A percentile compares a stretch with the other conserved stretches of the same genome.
Conservation (phyloP, 176 grass and related monocot genomes). For the Thalia dealbata region DNA sequence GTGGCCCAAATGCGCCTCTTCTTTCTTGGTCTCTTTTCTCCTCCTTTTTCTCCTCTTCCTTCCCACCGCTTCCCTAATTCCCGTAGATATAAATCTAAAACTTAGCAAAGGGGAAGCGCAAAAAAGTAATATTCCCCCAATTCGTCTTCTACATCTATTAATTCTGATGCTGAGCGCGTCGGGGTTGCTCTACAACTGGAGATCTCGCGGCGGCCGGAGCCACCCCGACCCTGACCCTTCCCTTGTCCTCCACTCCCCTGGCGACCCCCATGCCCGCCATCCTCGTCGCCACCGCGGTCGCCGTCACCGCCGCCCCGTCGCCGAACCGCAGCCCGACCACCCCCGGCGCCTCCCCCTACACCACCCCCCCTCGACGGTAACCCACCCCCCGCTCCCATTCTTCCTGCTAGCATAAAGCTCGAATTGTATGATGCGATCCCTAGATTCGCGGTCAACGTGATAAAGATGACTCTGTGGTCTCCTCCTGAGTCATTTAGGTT, state of each 20-base stretch:
- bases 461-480: neutral
- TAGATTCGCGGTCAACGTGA: neutral
- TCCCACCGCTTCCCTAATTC: neutral
- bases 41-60: neutral
- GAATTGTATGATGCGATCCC: neutral
- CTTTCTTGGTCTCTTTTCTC: neutral
- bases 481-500: neutral
- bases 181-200: constrained; percentile 58
- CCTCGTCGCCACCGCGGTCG: constrained; percentile 23
- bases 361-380: constrained; percentile 5
- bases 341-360: constrained; percentile 27
- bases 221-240: constrained; percentile 23
- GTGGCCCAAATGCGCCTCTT: neutral
- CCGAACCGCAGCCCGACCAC: constrained; percentile 26
- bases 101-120: no score
- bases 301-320: constrained; percentile 25
- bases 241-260: constrained; percentile 15
- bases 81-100: neutral
- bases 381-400: neutral
- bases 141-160: neutral
- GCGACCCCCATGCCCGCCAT: constrained; percentile 26
- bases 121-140: no score
- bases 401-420: neutral
- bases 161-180: constrained; percentile 77
- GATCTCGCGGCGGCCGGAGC: constrained; percentile 49